These are phyloP conservation scores for Candida easanensis DNA, from an alignment of 805 yeast genomes.

Conservation along the genomic window DNA sequence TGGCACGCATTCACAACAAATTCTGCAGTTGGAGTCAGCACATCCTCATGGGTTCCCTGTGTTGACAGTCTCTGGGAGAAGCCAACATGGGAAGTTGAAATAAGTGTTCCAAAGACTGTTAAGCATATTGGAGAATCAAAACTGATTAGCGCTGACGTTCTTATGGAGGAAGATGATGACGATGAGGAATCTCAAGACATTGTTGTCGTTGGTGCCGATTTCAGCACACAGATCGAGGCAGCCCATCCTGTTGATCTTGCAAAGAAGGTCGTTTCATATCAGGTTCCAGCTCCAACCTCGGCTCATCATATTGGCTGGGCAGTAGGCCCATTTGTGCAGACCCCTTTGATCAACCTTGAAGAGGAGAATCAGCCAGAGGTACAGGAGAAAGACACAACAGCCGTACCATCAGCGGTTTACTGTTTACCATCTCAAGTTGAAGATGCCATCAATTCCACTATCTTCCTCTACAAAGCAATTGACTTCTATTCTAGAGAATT, in stretches of 20 bases:
- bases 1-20: constrained; percentile 91
- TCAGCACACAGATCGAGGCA: constrained; percentile 58
- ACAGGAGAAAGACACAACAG: constrained; percentile 36
- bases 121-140: constrained; percentile 55
- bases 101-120: constrained; percentile 79
- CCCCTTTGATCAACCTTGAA: constrained; percentile 47
- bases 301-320: constrained; percentile 97
- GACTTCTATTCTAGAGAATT: constrained; percentile 83
- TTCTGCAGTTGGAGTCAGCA: constrained; percentile 70
- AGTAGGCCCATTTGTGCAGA: constrained; percentile 77
- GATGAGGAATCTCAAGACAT: constrained; percentile 43
- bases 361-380: constrained; percentile 32
- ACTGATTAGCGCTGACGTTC: constrained; percentile 29
- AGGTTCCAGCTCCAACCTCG: constrained; percentile 77
- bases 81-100: constrained; percentile 87
- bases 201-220: constrained; percentile 68
- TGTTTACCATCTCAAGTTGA: constrained; percentile 57
- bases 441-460: constrained; percentile 66
- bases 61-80: constrained; percentile 85
- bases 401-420: constrained; percentile 60
- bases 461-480: constrained; percentile 73
- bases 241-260: constrained; percentile 75
- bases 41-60: constrained; percentile 98
- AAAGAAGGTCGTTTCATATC: constrained; percentile 72
- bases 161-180: constrained; percentile 31